Base-by-base conservation (phyloP, 1,284 basidiomycete species). In the Malassezia furfur region DNA sequence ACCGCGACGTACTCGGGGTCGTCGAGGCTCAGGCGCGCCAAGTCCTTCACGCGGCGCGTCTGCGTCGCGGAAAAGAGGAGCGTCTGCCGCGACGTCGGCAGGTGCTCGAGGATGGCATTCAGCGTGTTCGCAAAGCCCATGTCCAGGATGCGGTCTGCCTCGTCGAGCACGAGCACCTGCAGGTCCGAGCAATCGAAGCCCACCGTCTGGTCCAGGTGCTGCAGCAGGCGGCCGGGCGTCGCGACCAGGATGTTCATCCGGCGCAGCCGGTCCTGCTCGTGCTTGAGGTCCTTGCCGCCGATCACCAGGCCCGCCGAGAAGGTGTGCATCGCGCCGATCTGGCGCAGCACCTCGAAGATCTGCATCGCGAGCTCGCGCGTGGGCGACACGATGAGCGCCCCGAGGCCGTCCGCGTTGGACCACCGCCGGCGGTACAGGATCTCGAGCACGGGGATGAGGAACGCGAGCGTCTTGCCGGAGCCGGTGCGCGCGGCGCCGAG, bases 171-270 rank as follows among this genome's bases (percentile, higher is more conserved):
- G n/a, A 98, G 82, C 19, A 94, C 75, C 74, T 96, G 91, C 25
- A 98, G 77, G 67, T 90, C 88, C 62, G 87, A 85, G 35, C 84
- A 84, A 59, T 93, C 90, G 66, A 98, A 96, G 1, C 91, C 91
- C 47, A 91, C 83, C 0, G 94, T 96, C 77, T 96, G 91, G 73
- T 98, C 94, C 84, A 98, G 87, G 76, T 98, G 94, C 72, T 99
- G 94, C 50, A 98, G 78, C 30, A 98, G 78, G 51, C 94, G 82
- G 15, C 93, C 94, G 0, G 93, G 93, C 2, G 94, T 96, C 1
- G 93, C 91, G 19, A 98, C 88, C 25, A 98, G 81, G 57, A 98
- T 94, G 72, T 98, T 98, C 91, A 98, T 96, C 47, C 87, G 81
- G 12, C 84, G 81, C 40, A 98, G 75, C 12, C 94, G 65, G 44